These are phyloP conservation scores for Tolypocladium sp. DNA, from an alignment of 2,329 filamentous ascomycete species.

Conservation along the genomic window DNA sequence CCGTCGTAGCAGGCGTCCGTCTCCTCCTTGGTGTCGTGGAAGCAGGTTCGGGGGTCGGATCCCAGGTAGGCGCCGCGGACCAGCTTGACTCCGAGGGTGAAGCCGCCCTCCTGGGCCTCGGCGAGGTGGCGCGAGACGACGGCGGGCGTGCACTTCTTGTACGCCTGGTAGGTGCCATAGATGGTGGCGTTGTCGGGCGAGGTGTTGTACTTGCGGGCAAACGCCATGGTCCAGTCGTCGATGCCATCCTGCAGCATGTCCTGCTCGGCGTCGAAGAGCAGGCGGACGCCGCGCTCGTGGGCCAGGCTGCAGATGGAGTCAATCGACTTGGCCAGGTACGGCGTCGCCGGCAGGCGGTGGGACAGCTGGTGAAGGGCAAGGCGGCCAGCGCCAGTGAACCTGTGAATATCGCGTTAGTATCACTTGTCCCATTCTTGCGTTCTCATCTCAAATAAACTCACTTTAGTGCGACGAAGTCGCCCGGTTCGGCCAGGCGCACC, in stretches of 20 bases:
- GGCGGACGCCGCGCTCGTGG: conserved; percentile 54
- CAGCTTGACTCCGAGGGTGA: conserved; percentile 64
- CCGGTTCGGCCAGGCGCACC: conserved; percentile 52
- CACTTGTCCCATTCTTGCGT: neutral
- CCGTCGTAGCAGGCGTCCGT: conserved; percentile 67
- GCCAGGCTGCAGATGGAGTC: conserved; percentile 68
- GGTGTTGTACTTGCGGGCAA: conserved; percentile 69
- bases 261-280: conserved; percentile 85
- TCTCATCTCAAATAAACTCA: conserved; percentile 15
- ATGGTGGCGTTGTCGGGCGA: conserved; percentile 56
- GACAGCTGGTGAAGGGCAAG: conserved; percentile 60
- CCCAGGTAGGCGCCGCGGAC: conserved; percentile 68
- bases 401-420: conserved; percentile 12
- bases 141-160: conserved; percentile 54
- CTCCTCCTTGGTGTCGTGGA: conserved; percentile 62
- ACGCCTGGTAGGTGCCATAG: conserved; percentile 74
- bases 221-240: conserved; percentile 68
- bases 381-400: conserved; percentile 74
- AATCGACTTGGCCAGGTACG: conserved; percentile 59
- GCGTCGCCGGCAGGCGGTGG: conserved; percentile 52
- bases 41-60: conserved; percentile 59
- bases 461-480: conserved; percentile 60
- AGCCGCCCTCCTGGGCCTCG: conserved; percentile 47
- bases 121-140: conserved; percentile 52
- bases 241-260: conserved; percentile 70